Evolutionary conservation across 768 basidiomycete species (phyloP).

Genomic region (Suillus americanus): DNA sequence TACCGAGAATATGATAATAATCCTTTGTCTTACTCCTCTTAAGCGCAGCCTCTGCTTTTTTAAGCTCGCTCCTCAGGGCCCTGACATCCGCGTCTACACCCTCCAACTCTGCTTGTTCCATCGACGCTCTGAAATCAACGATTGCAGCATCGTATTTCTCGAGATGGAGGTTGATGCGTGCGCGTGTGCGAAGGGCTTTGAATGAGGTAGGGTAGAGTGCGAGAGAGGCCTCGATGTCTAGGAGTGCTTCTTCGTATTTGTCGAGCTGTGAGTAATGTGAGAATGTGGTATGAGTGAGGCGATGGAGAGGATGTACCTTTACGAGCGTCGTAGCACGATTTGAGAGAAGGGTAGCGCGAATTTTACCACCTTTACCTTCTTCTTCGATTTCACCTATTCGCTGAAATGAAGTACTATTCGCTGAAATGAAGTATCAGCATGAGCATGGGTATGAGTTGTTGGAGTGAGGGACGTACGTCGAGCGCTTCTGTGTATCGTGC

Average conservation of each 20-base stretch:
- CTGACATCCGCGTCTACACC: slow-evolving; percentile 63
- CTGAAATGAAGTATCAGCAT: slow-evolving; percentile 34
- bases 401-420: slow-evolving; percentile 54
- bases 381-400: slow-evolving; percentile 65
- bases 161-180: slow-evolving; percentile 71
- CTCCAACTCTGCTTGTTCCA: slow-evolving; percentile 69
- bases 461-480: slow-evolving; percentile 43
- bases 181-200: slow-evolving; percentile 86
- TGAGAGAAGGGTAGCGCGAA: slow-evolving; percentile 76
- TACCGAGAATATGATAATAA: slow-evolving; percentile 77
- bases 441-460: neutral
- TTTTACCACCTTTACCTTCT: slow-evolving; percentile 78
- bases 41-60: slow-evolving; percentile 77
- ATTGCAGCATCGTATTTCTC: slow-evolving; percentile 74
- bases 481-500: slow-evolving; percentile 71
- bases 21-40: slow-evolving; percentile 91
- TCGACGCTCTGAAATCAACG: slow-evolving; percentile 76
- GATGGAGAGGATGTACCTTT: slow-evolving; percentile 47
- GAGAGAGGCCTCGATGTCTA: slow-evolving; percentile 70
- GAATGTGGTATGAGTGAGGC: neutral
- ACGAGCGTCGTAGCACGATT: slow-evolving; percentile 82
- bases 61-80: slow-evolving; percentile 62
- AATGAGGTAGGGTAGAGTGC: slow-evolving; percentile 62
- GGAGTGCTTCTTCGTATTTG: slow-evolving; percentile 64
- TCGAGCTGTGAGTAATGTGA: slow-evolving; percentile 46